Evolutionary conservation across 2,329 filamentous ascomycete genomes (phyloP).

Genomic region (Pseudomassariella vexata): DNA sequence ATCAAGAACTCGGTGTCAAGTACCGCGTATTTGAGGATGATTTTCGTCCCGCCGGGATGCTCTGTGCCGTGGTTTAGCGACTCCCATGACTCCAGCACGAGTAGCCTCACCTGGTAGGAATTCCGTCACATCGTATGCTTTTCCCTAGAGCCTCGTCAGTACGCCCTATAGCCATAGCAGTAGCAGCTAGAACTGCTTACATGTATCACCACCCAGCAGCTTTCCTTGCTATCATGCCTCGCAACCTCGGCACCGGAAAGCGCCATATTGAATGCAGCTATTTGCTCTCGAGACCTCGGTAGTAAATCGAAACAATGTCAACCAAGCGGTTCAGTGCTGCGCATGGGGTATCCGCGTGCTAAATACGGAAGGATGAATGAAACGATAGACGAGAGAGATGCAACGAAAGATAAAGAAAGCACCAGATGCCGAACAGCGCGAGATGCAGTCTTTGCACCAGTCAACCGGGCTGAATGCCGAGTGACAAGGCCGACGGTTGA

Average conservation of each 20-base stretch:
- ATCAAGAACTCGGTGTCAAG: too few species aligned
- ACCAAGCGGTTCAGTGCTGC: too few species aligned
- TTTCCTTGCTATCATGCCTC: slow-evolving; percentile 74
- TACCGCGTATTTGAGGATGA: slow-evolving; percentile 91
- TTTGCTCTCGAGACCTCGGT: too few species aligned
- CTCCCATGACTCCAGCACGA: slow-evolving; percentile 1
- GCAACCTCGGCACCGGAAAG: slow-evolving; percentile 49
- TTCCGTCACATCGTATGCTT: slow-evolving; percentile 85
- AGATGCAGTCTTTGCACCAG: too few species aligned
- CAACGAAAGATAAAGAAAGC: too few species aligned
- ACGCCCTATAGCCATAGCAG: neutral
- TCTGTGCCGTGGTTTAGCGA: slow-evolving; percentile 40
- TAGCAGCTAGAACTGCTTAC: slow-evolving; percentile 34
- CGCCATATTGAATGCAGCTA: slow-evolving; percentile 25
- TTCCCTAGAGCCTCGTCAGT: slow-evolving; percentile 41
- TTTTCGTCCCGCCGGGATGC: slow-evolving; percentile 83
- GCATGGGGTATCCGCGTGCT: too few species aligned
- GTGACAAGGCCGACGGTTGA: too few species aligned
- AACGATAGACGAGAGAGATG: too few species aligned
- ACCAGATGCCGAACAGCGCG: too few species aligned
- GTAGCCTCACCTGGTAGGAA: slow-evolving; percentile 63
- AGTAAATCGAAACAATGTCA: neutral
- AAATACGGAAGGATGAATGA: too few species aligned
- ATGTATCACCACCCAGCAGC: slow-evolving; percentile 89
- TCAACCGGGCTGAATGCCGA: too few species aligned